Evolutionary conservation across 768 basidiomycete genomes (phyloP), one percentile per base, ranked within the genome.

Genomic region (Stropharia rugosoannulata): DNA sequence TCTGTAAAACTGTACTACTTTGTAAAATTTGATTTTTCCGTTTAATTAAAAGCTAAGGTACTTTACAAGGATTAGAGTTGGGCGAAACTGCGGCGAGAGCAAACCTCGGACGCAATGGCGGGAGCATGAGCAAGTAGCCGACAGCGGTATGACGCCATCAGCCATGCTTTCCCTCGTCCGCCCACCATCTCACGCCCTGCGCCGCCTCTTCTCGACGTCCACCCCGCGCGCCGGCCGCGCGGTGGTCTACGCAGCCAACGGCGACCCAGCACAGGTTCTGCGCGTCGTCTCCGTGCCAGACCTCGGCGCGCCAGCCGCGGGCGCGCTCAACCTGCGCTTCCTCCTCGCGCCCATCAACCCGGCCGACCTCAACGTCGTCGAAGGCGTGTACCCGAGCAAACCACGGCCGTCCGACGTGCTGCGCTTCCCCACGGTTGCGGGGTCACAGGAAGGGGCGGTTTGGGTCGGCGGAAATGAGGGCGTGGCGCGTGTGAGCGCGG

Each of bases 381-480:
- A 93, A 66, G 91, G 91, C 13, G 82, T 89, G n/a, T 93, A 93
- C 64, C 92, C 92, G 0, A 66, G 80, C 8, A 84, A 82, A 57
- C 87, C 89, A 0, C 65, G 60, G 6, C 72, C 68, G 25, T 65
- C 68, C 11, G 65, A 74, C 11, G 67, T 72, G 49, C 59, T 82
- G 49, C 64, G 70, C 12, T 36, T 60, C 4, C 66, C 70, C 2
- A 71, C 44, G 44, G 29, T 6, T 6, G 70, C 51, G 56, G 62
- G 9, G 69, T 65, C 0, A 48, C 72, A 13, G 67, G 22, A 39
- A 13, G 27, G 32, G 16, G 18, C 78, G 7, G 72, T 84, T 5
- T 87, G 78, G 59, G 75, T 93, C 4, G 86, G 78, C 27, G 92
- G 91, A 7, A 91, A 91, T 58, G 91, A 93, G 66, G 91, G 89